Base-by-base conservation (phyloP, 2,329 filamentous ascomycete species). In the Aureobasidium sp. region DNA sequence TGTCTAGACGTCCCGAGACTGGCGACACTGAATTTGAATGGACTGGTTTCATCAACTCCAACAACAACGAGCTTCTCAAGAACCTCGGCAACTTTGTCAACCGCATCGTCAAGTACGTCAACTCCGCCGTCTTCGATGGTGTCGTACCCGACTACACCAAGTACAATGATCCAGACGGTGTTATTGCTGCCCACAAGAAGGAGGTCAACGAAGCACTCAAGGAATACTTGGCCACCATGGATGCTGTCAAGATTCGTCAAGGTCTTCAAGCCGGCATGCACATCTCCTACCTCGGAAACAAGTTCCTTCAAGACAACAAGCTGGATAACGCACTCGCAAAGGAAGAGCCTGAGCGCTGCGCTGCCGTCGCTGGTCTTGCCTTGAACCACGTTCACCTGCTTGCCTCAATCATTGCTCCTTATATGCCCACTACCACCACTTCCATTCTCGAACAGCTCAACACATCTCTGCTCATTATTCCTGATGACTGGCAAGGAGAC, bases 21-120 rank as follows among this genome's bases (percentile, higher is more conserved):
- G 84, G 88, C 57, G 92, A 97, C 72, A 88, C 90, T 0, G 89
- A 96, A 71, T 96, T 96, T 73, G 88, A 93, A 73, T 96, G 92
- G 92, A 84, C 84, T 63, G 83, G 87, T 50, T 95, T 96, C 76
- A 88, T 94, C 65, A 82, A 86, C 39, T 82, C 84, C 68, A 96
- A 96, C 81, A 96, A 97, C 79, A 92, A 88, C 71, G 90, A 94
- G 72, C 82, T 97, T n/a, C 79, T 89, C 55, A 87, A 87, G 73
- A 89, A 88, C 74, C 79, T 89, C 44, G 87, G 87, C 57, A 82
- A 82, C 72, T 80, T 82, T 52, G 77, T 81, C 63, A 81, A 81
- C 68, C 77, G 79, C 39, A 75, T 89, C 34, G 82, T 86, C 66
- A 89, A 89, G 67, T 80, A 88, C 63, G 85, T 87, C 74, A 86